These are phyloP conservation scores for Epichloe gansuensis DNA, from an alignment of 2,329 filamentous ascomycete genomes.

Conservation along the genomic window DNA sequence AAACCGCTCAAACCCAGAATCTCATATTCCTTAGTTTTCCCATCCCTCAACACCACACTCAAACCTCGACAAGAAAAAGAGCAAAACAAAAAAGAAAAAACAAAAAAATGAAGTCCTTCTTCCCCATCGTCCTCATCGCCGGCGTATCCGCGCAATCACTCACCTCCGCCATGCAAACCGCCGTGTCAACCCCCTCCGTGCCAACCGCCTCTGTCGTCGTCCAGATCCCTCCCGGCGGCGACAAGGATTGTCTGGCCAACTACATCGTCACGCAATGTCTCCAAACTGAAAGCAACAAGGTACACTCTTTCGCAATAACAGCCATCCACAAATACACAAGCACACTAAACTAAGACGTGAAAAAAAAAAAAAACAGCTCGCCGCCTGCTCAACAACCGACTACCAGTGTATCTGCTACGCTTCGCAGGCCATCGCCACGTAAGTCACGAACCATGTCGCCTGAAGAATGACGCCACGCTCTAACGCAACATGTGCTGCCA, in stretches of 20 bases:
- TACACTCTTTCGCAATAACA: slow-evolving; percentile 6
- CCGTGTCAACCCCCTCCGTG: background rate
- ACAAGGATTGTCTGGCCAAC: slow-evolving; percentile 27
- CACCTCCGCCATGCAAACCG: background rate
- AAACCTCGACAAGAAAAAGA: background rate
- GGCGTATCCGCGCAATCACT: slow-evolving; percentile 19
- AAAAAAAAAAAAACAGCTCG: slow-evolving; percentile 14
- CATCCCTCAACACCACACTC: too few species aligned
- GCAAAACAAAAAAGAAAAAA: background rate
- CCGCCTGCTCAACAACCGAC: slow-evolving; percentile 26
- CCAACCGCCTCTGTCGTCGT: background rate
- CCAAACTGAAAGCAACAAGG: slow-evolving; percentile 25
- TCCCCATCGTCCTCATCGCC: slow-evolving; percentile 25
- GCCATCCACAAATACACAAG: background rate
- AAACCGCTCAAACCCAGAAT: too few species aligned
- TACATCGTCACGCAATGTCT: slow-evolving; percentile 36
- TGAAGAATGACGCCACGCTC: background rate
- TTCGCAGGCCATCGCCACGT: slow-evolving; percentile 33
- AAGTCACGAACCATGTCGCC: slow-evolving; percentile 11
- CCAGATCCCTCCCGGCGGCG: slow-evolving; percentile 3
- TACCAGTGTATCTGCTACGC: slow-evolving; percentile 34
- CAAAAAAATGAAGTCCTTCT: slow-evolving; percentile 33
- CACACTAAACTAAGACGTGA: too few species aligned
- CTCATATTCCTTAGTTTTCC: too few species aligned
- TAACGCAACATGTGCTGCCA: slow-evolving; percentile 4